phyloP scores from a whole-genome alignment of 805 yeast species.

The Starmerella scarabaei region DNA sequence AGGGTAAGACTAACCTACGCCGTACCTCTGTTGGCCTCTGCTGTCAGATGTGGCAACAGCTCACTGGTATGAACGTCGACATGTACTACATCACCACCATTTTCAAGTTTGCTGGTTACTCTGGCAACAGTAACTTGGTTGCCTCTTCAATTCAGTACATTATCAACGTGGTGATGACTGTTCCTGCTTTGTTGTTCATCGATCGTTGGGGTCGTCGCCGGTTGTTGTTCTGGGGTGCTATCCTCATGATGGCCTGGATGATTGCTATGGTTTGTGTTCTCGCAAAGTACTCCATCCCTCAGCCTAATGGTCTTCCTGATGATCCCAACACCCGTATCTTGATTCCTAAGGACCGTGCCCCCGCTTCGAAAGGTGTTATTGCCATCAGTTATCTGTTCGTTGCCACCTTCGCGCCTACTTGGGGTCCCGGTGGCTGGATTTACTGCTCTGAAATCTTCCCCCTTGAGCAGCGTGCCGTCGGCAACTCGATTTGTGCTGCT shows the following conservation, averaged over 20 bases:
- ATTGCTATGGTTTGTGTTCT: conserved; percentile 44
- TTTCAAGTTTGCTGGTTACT: conserved; percentile 37
- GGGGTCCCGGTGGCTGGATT: conserved; percentile 78
- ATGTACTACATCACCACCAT: conserved; percentile 53
- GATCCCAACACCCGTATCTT: conserved; percentile 19
- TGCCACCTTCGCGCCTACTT: conserved; percentile 65
- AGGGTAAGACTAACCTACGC: conserved; percentile 23
- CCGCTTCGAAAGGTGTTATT: conserved; percentile 37
- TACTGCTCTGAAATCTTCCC: conserved; percentile 51
- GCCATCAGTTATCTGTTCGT: conserved; percentile 49
- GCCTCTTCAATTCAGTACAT: conserved; percentile 39
- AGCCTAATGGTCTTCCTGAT: conserved; percentile 17
- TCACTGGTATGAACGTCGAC: conserved; percentile 57
- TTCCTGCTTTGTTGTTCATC: conserved; percentile 42
- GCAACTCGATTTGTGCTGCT: conserved; percentile 57
- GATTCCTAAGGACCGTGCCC: conserved; percentile 21
- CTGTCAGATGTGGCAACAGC: conserved; percentile 43
- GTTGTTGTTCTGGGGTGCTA: conserved; percentile 47
- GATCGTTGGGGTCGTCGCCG: conserved; percentile 57
- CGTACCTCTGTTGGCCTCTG: conserved; percentile 26
- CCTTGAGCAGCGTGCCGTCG: conserved; percentile 60
- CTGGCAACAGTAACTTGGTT: conserved; percentile 39
- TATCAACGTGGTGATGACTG: conserved; percentile 39
- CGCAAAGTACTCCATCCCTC: conserved; percentile 24
- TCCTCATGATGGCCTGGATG: conserved; percentile 50